A percentile compares a stretch with the other conserved stretches of the same genome.
These are phyloP conservation scores for Mentha longifolia DNA, from an alignment of 257 asterid species.

Conservation along the genomic window DNA sequence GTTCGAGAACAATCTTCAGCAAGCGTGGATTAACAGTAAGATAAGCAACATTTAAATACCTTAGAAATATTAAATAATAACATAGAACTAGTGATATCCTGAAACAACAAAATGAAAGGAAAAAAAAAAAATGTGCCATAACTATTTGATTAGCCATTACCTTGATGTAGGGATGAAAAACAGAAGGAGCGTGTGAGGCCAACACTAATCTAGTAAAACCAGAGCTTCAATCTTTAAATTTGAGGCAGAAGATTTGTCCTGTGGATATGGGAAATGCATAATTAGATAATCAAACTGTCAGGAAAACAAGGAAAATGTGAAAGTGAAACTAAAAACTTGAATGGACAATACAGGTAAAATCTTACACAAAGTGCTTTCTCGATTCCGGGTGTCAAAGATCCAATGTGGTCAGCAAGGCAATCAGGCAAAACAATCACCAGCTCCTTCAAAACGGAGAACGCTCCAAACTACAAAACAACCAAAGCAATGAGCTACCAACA, in stretches of 20 bases:
- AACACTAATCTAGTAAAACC: conserved; percentile 92
- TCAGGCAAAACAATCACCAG: conserved; percentile 95
- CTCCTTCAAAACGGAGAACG: conserved; percentile 92
- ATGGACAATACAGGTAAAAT: conserved; percentile 30
- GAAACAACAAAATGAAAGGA: too few relatives aligned
- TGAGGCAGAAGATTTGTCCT: conserved; percentile 98
- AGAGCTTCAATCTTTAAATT: conserved; percentile 98
- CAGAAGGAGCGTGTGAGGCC: conserved; percentile 86
- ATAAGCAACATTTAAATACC: too few relatives aligned
- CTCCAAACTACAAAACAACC: conserved; percentile 78
- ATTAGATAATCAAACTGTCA: conserved; percentile 19
- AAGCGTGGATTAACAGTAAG: too few relatives aligned
- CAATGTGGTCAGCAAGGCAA: conserved; percentile 98
- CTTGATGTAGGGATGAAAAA: conserved; percentile 95
- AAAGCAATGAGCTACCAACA: conserved; percentile 23
- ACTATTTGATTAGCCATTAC: conserved; percentile 51
- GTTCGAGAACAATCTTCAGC: too few relatives aligned
- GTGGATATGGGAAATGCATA: conserved; percentile 37
- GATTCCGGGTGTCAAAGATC: conserved; percentile 92
- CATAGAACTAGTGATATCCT: too few relatives aligned
- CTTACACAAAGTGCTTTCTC: conserved; percentile 95
- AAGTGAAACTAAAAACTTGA: conserved; percentile 8
- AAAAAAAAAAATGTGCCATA: too few relatives aligned
- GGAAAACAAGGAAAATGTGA: conserved; percentile 2
- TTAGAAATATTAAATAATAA: too few relatives aligned